These are phyloP conservation scores for Hyphopichia wangnamkhiaoensis DNA, from an alignment of 1,139 yeast genomes.

Conservation along the genomic window DNA sequence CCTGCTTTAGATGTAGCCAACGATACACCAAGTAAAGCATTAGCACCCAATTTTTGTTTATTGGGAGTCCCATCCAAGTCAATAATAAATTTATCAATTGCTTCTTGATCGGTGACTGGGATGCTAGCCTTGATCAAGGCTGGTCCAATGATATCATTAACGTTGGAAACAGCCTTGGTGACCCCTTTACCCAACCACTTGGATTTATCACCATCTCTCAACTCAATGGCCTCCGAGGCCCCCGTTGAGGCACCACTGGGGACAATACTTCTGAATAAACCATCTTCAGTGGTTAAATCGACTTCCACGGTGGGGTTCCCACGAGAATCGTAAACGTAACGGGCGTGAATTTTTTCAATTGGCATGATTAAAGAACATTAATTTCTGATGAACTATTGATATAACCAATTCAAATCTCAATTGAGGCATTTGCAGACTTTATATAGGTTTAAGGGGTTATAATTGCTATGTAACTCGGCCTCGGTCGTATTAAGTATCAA, in stretches of 20 bases:
- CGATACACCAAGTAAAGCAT: slow-evolving; percentile 87
- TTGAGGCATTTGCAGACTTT: too few species aligned
- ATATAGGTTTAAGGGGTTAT: neutral
- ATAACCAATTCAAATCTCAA: too few species aligned
- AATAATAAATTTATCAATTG: slow-evolving; percentile 70
- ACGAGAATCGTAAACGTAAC: slow-evolving; percentile 92
- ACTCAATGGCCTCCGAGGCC: slow-evolving; percentile 84
- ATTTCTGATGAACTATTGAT: too few species aligned
- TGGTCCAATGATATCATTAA: slow-evolving; percentile 79
- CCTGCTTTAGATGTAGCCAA: slow-evolving; percentile 86
- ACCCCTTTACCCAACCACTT: slow-evolving; percentile 94
- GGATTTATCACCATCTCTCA: slow-evolving; percentile 85
- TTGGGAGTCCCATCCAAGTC: slow-evolving; percentile 82
- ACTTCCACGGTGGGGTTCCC: slow-evolving; percentile 96
- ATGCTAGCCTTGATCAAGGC: slow-evolving; percentile 68
- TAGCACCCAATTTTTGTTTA: slow-evolving; percentile 88
- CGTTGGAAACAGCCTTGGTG: slow-evolving; percentile 80
- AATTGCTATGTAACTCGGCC: too few species aligned
- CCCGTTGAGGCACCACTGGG: slow-evolving; percentile 95
- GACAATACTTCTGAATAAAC: slow-evolving; percentile 81
- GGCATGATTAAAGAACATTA: slow-evolving; percentile 19
- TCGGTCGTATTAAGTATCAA: too few species aligned
- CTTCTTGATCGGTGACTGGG: slow-evolving; percentile 71
- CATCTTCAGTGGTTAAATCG: slow-evolving; percentile 76
- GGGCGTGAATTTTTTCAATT: slow-evolving; percentile 63